Conservation (phyloP, 1,139 yeast genomes). For the Meyerozyma smithsonii region DNA sequence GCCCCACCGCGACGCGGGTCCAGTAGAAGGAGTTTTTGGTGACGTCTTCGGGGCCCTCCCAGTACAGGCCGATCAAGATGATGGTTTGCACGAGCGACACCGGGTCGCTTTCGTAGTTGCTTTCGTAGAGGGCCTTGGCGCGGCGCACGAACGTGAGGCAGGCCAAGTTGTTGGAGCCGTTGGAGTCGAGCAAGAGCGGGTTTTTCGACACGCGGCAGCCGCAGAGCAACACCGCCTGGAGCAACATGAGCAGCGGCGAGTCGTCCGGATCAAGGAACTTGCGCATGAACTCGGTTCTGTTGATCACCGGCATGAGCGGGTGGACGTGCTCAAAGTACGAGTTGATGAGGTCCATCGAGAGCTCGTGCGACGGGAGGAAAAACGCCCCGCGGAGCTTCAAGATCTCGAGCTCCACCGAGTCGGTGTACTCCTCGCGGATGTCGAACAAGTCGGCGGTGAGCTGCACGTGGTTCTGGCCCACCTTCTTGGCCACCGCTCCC, state of each 20-base stretch:
- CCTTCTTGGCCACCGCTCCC: slow-evolving; percentile 37
- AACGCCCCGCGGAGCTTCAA: slow-evolving; percentile 70
- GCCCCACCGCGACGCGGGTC: slow-evolving; percentile 67
- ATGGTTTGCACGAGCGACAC: slow-evolving; percentile 62
- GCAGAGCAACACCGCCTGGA: slow-evolving; percentile 66
- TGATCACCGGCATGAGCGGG: slow-evolving; percentile 69
- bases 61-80: slow-evolving; percentile 61
- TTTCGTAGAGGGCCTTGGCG: slow-evolving; percentile 73
- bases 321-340: slow-evolving; percentile 65
- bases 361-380: slow-evolving; percentile 55
- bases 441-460: slow-evolving; percentile 41
- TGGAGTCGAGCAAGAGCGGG: slow-evolving; percentile 51
- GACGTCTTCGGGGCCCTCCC: slow-evolving; percentile 79
- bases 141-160: slow-evolving; percentile 67
- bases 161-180: slow-evolving; percentile 55
- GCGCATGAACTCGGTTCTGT: slow-evolving; percentile 58
- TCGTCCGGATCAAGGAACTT: slow-evolving; percentile 53
- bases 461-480: slow-evolving; percentile 43
- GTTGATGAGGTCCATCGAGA: slow-evolving; percentile 59
- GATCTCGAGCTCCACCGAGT: slow-evolving; percentile 65
- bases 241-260: slow-evolving; percentile 62
- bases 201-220: slow-evolving; percentile 63
- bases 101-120: slow-evolving; percentile 70
- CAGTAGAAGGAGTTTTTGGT: slow-evolving; percentile 73
- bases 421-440: slow-evolving; percentile 37